Conservation (phyloP, 2,329 filamentous ascomycete species). For the Botrytis sinoallii region DNA sequence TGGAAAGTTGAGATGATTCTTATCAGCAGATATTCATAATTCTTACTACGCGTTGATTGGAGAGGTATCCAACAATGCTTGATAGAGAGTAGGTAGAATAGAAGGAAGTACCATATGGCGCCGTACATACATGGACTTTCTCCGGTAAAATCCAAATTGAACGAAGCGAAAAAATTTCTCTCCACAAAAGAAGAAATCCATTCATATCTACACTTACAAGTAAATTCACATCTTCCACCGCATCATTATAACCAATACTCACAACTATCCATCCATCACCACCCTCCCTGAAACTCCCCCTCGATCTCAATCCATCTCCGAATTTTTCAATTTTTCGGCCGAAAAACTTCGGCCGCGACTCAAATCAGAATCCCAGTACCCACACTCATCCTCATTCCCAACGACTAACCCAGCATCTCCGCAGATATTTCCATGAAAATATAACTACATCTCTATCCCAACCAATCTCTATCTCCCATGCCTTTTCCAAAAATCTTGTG, state of each 20-base stretch:
- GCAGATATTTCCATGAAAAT: too few relatives aligned
- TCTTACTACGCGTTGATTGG: not conserved
- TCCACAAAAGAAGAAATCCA: not conserved
- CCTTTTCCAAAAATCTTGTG: not conserved
- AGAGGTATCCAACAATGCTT: not conserved
- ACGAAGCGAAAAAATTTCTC: not conserved
- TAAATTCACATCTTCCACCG: not conserved
- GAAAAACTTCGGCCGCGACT: not conserved
- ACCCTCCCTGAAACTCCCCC: fast-evolving
- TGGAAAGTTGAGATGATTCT: not conserved
- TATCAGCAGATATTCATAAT: not conserved
- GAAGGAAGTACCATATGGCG: too few relatives aligned
- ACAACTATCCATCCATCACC: too few relatives aligned
- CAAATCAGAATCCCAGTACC: not conserved
- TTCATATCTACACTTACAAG: not conserved
- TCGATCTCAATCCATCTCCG: not conserved
- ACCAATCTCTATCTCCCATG: not conserved
- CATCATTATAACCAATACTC: not conserved
- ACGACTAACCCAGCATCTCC: not conserved
- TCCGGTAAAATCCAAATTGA: not conserved
- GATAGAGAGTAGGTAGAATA: not conserved
- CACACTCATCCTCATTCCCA: not conserved
- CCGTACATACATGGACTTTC: not conserved
- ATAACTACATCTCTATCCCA: not conserved
- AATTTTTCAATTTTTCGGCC: not conserved